phyloP scores from a whole-genome alignment of 2,329 filamentous ascomycete species.

The Pestalotiopsis sp. region DNA sequence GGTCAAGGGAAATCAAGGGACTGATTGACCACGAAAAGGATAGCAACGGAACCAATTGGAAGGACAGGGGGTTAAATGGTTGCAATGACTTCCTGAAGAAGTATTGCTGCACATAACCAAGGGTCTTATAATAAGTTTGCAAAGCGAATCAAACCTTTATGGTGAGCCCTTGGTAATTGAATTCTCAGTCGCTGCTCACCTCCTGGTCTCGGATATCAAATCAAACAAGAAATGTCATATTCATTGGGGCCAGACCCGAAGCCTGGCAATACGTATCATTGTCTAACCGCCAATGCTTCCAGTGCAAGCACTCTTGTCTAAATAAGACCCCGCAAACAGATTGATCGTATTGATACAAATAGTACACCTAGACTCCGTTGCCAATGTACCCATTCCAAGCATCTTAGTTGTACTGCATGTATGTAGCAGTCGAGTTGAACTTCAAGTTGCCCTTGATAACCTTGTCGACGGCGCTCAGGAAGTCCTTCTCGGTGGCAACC shows the following conservation, averaged over 20 bases:
- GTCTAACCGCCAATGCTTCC: slow-evolving; percentile 9
- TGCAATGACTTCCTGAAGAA: neutral
- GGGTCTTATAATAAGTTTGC: too few species aligned
- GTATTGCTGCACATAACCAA: neutral
- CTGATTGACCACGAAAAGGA: neutral
- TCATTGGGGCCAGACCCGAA: neutral
- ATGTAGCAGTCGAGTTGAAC: slow-evolving; percentile 98
- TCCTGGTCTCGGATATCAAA: neutral
- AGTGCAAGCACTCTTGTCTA: slow-evolving; percentile 10
- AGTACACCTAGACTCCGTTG: slow-evolving; percentile 13
- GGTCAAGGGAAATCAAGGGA: neutral
- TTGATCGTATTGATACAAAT: slow-evolving; percentile 14
- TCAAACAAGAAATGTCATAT: neutral
- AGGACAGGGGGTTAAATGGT: neutral
- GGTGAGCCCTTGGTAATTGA: too few species aligned
- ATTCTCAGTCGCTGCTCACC: neutral
- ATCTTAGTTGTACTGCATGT: slow-evolving; percentile 96
- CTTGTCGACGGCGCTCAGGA: slow-evolving; percentile 96
- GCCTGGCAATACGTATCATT: slow-evolving; percentile 5
- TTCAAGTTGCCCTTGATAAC: slow-evolving; percentile 99
- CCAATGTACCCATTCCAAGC: neutral
- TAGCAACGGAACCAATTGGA: neutral
- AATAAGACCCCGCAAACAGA: neutral
- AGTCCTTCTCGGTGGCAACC: slow-evolving; percentile 98
- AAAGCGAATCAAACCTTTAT: too few species aligned